Conservation (phyloP, 495 filamentous ascomycete genomes). For the Aspergillus nidulans region DNA sequence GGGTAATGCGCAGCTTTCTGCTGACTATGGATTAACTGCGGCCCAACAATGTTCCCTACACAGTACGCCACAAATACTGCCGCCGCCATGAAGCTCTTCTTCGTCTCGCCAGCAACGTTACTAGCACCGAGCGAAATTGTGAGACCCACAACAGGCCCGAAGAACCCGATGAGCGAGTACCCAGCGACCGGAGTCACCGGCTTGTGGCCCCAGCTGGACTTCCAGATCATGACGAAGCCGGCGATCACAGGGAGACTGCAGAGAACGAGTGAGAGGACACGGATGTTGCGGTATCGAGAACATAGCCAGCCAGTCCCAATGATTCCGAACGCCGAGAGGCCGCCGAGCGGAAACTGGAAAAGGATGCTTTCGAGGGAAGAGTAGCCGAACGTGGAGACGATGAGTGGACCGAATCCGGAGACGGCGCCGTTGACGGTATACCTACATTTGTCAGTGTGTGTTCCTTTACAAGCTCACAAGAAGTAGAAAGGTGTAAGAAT, state of each 20-base stretch:
- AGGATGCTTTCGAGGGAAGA: slow-evolving; percentile 61
- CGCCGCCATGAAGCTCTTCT: slow-evolving; percentile 69
- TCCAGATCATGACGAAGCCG: slow-evolving; percentile 73
- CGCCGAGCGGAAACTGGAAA: slow-evolving; percentile 69
- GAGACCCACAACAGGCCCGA: slow-evolving; percentile 60
- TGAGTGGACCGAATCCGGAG: slow-evolving; percentile 70
- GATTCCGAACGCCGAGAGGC: slow-evolving; percentile 58
- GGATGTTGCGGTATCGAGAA: slow-evolving; percentile 55
- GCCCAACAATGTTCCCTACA: slow-evolving; percentile 69
- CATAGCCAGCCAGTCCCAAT: slow-evolving; percentile 60
- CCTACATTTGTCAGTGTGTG: too few species aligned
- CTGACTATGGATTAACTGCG: slow-evolving; percentile 61
- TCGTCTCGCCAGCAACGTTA: slow-evolving; percentile 73
- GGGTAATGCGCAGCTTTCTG: slow-evolving; percentile 63
- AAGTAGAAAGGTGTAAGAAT: too few species aligned
- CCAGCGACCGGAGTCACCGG: slow-evolving; percentile 61
- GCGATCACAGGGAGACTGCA: slow-evolving; percentile 70
- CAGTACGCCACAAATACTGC: slow-evolving; percentile 72
- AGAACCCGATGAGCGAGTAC: slow-evolving; percentile 67
- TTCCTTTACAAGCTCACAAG: too few species aligned
- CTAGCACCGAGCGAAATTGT: slow-evolving; percentile 64
- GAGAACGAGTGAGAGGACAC: slow-evolving; percentile 57
- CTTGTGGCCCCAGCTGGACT: slow-evolving; percentile 57
- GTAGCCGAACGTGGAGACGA: slow-evolving; percentile 71
- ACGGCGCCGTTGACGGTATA: slow-evolving; percentile 74